Percentiles rank a stretch among this genome's conserved stretches.
Conservation (phyloP, 2,329 filamentous ascomycete species). For the Blastomyces gilchristii region DNA sequence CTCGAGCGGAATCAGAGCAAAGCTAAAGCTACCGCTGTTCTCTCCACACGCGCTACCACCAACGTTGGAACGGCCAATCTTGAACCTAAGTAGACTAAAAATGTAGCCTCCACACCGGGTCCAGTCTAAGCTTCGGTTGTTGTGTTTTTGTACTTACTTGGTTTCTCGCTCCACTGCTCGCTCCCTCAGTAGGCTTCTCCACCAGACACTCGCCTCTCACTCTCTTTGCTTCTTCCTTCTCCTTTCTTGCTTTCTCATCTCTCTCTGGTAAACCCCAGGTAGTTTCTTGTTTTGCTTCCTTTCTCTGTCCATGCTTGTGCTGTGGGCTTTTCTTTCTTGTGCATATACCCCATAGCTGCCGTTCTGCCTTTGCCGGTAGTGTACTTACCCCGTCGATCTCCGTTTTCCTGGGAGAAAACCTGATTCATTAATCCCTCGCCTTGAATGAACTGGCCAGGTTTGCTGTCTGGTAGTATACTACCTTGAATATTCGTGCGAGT, state of each 20-base stretch:
- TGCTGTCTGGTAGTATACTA: neutral
- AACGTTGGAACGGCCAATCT: slow-evolving; percentile 2
- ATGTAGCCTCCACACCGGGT: neutral
- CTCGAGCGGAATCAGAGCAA: neutral
- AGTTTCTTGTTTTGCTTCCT: neutral
- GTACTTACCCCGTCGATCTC: neutral
- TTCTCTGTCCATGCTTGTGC: neutral
- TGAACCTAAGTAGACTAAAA: neutral
- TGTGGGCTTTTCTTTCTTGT: neutral
- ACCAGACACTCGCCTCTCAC: neutral
- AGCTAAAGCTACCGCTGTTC: neutral
- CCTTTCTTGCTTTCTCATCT: neutral
- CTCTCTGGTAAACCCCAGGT: neutral
- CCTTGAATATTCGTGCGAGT: neutral
- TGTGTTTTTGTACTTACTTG: neutral
- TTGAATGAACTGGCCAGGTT: neutral
- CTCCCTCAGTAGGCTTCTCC: neutral
- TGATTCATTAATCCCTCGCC: neutral
- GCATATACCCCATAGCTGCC: neutral
- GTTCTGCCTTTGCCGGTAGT: neutral
- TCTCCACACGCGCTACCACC: slow-evolving; percentile 2
- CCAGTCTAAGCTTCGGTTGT: neutral
- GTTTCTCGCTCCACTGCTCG: neutral
- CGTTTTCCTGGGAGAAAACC: slow-evolving; percentile 2
- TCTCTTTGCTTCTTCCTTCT: neutral